phyloP scores from a whole-genome alignment of 306 rosid genomes.

The Purshia tridentata region DNA sequence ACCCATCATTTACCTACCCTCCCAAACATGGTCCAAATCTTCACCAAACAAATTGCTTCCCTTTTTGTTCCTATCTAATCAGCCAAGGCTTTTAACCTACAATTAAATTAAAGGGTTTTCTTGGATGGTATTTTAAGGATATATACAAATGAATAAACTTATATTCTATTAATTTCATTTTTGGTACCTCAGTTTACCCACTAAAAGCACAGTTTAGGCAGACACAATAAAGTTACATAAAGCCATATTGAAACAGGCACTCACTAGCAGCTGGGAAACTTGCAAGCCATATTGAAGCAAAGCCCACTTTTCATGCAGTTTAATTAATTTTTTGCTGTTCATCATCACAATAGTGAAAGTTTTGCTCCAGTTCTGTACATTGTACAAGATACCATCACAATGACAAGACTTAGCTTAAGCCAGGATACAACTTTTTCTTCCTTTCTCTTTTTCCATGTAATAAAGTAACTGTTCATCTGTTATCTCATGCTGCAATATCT shows the following conservation, averaged over 20 bases:
- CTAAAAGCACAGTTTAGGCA: conserved; percentile 35
- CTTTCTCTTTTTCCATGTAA: background rate
- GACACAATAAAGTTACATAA: conserved; percentile 25
- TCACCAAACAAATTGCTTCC: conserved; percentile 8
- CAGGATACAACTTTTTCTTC: too few relatives aligned
- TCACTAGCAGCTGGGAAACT: conserved; percentile 1
- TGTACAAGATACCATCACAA: conserved; percentile 3
- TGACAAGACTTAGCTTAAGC: background rate
- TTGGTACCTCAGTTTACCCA: conserved; percentile 18
- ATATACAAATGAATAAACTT: too few relatives aligned
- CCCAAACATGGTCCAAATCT: background rate
- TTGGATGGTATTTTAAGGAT: conserved; percentile 3
- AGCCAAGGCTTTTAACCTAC: conserved; percentile 16
- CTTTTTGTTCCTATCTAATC: background rate
- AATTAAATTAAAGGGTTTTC: background rate
- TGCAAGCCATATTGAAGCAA: conserved; percentile 17
- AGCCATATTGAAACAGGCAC: conserved; percentile 31
- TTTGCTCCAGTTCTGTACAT: background rate
- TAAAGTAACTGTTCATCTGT: background rate
- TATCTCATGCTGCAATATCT: background rate
- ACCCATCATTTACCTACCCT: conserved; percentile 1
- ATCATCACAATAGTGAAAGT: conserved; percentile 7
- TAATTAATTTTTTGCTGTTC: background rate
- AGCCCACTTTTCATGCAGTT: conserved; percentile 18
- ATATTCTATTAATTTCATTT: background rate